Conservation (phyloP, 139 green algal species). For the Trebouxia sp. region DNA sequence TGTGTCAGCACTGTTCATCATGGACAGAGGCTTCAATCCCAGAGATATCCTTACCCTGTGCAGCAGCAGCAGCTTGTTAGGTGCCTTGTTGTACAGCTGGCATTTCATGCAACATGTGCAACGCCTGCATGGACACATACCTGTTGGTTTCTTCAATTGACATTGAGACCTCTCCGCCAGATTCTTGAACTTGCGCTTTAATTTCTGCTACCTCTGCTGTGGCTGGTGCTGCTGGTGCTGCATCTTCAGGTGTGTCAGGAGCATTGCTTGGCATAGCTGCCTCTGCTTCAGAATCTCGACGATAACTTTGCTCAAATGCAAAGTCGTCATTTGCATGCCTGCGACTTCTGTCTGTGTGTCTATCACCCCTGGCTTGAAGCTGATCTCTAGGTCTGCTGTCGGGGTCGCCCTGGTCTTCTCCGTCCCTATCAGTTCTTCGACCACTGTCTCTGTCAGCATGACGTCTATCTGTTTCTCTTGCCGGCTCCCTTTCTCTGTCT, state of each 20-base stretch:
- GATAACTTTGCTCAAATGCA: too few relatives aligned
- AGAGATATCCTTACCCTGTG: constrained; percentile 69
- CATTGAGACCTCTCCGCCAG: constrained; percentile 60
- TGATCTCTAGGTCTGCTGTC: constrained; percentile 1
- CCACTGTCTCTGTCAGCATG: neutral
- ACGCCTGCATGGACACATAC: constrained; percentile 33
- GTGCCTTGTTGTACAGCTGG: neutral
- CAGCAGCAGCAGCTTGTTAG: neutral
- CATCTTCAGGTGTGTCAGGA: neutral
- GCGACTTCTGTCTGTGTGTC: neutral
- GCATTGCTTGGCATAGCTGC: neutral
- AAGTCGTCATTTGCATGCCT: too few relatives aligned
- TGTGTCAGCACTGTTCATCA: constrained; percentile 39
- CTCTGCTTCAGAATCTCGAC: neutral
- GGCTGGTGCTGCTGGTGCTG: neutral
- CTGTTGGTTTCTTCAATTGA: constrained; percentile 85
- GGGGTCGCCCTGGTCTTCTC: constrained; percentile 8
- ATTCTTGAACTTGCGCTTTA: constrained; percentile 35
- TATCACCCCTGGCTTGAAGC: constrained; percentile 10
- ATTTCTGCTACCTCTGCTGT: constrained; percentile 29
- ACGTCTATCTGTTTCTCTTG: neutral
- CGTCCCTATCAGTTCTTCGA: constrained; percentile 14
- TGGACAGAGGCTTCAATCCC: constrained; percentile 70
- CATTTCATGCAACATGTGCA: too few relatives aligned
- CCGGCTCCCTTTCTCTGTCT: neutral